Base-by-base conservation (phyloP, 106 monocot species). In the Platanthera guangdongensis region DNA sequence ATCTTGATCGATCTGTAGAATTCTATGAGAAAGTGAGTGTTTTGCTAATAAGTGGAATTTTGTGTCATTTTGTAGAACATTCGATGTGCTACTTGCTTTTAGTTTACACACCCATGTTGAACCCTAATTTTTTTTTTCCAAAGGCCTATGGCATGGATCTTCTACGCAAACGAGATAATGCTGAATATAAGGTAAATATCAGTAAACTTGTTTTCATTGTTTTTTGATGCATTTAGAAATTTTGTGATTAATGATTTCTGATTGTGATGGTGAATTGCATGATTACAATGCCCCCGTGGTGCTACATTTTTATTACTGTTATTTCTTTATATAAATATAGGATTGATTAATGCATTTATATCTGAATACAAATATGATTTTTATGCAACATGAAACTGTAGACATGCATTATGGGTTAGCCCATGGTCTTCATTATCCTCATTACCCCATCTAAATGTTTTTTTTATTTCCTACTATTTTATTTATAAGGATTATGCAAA, bases 71-170 rank as follows among this genome's bases (percentile, higher is more conserved):
- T 11, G 15, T 70, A 48, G 25, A 45, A 11, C 65, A 12, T 32
- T 65, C 25, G 32, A 59, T 59, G 30, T 65, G 28, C 32, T 30
- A 60, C 65, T 4, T 65, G 3, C 45, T 57, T 54, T 57, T 15
- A 50, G 19, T 52, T 64, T 46, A 12, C 12, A 9, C 9, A 65
- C 50, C 30, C n/a, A 28, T 73, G 25, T 7, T 59, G 32, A 13
- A 14, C 30, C 12, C 46, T 64, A 9, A 62, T 63, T 59, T 57
- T 71, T 57, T 57, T 54, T 18, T 0, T 71, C 9, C 13, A 45
- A 45, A 99, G 99, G 99, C 99, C 53, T 99, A 86, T 88, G 99
- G 99, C 11, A 94, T 99, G 99, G 86, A 99, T 77, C 90, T 99
- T 81, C 80, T 99, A 47, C 81, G 92, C 18, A 99, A 92, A 74